Conservation (phyloP, 2,329 filamentous ascomycete genomes). For the Coniochaeta sp. region DNA sequence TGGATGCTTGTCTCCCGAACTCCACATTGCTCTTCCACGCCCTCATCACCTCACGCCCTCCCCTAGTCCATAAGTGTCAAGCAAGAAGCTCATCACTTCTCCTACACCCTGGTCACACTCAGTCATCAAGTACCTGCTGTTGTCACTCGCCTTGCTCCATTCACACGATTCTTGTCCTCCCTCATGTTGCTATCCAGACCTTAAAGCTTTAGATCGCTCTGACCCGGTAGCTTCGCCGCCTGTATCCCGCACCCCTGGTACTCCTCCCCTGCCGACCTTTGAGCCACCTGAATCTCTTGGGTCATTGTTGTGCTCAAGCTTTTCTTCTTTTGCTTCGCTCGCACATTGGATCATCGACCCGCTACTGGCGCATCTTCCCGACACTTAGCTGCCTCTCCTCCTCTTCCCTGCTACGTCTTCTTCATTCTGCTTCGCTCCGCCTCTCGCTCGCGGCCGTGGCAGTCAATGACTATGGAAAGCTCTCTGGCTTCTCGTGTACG, state of each 20-base stretch:
- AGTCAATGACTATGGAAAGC: slow-evolving; percentile 30
- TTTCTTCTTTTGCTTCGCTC: slow-evolving; percentile 4
- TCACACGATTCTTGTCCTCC: not conserved
- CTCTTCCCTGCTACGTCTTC: slow-evolving; percentile 10
- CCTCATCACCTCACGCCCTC: not conserved
- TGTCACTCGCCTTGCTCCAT: not conserved
- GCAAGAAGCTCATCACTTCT: not conserved
- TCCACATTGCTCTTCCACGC: not conserved
- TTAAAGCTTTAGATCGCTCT: slow-evolving; percentile 7
- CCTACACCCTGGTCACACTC: not conserved
- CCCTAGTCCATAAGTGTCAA: not conserved
- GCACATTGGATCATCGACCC: slow-evolving; percentile 8
- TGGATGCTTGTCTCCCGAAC: slow-evolving; percentile 1
- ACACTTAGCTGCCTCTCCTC: slow-evolving; percentile 11
- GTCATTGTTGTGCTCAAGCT: slow-evolving; percentile 11
- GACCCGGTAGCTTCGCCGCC: slow-evolving; percentile 6
- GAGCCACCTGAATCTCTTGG: slow-evolving; percentile 6
- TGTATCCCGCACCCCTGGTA: slow-evolving; percentile 10
- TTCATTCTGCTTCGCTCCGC: slow-evolving; percentile 4
- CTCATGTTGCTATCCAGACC: slow-evolving; percentile 9
- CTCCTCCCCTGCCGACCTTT: slow-evolving; percentile 11
- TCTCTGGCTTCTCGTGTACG: slow-evolving; percentile 24
- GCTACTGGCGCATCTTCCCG: slow-evolving; percentile 12
- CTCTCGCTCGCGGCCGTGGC: slow-evolving; percentile 17
- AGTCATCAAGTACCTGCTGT: not conserved